phyloP scores from a whole-genome alignment of 306 rosid species.

The Comarum palustre region DNA sequence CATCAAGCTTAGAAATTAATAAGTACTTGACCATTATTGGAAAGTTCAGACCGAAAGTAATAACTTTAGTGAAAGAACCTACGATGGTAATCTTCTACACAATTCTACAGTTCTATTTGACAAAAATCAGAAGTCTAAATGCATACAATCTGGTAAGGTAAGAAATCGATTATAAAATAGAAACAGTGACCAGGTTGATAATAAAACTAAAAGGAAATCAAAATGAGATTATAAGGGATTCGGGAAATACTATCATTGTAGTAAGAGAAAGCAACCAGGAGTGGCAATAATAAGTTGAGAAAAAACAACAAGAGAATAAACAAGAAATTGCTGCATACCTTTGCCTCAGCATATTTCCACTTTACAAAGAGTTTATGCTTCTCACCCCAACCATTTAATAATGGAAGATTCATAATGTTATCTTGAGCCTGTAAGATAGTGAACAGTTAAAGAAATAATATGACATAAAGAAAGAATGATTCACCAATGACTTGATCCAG shows the following conservation, averaged over 20 bases:
- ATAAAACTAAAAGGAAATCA: background rate
- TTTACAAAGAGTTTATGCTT: slow-evolving; percentile 75
- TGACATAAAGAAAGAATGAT: slow-evolving; percentile 13
- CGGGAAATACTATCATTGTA: background rate
- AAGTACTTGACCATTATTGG: background rate
- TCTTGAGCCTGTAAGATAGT: slow-evolving; percentile 74
- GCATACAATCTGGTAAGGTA: slow-evolving; percentile 1
- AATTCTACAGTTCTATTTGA: background rate
- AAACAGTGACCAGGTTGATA: slow-evolving; percentile 1
- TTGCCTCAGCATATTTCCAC: slow-evolving; percentile 88
- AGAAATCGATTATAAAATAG: background rate
- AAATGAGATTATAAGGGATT: background rate
- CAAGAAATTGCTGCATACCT: slow-evolving; percentile 44
- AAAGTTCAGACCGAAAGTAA: background rate
- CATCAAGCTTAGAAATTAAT: background rate
- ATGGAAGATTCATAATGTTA: slow-evolving; percentile 88
- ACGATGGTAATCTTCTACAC: background rate
- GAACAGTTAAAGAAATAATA: slow-evolving; percentile 8
- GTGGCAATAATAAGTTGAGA: background rate
- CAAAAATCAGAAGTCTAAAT: background rate
- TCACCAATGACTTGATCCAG: slow-evolving; percentile 4
- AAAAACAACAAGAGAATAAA: background rate
- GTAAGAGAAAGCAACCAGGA: background rate
- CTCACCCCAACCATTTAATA: slow-evolving; percentile 96
- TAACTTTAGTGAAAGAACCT: background rate